These are phyloP conservation scores for Aspergillus mulundensis DNA, from an alignment of 495 filamentous ascomycete genomes.

Conservation along the genomic window DNA sequence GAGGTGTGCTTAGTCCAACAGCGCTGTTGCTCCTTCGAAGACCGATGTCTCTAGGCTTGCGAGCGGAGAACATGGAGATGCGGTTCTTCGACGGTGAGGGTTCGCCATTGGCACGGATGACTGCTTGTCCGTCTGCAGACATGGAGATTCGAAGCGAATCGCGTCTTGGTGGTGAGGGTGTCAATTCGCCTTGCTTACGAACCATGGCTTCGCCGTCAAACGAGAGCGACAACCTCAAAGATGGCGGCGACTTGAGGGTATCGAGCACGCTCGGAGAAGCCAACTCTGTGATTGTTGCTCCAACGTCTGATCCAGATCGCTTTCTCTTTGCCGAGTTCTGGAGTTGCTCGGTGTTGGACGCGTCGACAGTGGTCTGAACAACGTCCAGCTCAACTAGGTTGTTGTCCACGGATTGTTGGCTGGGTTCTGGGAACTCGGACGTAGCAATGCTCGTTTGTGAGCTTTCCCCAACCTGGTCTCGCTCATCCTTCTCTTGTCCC, in stretches of 20 bases:
- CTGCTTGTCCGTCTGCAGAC: constrained; percentile 50
- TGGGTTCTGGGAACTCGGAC: constrained; percentile 27
- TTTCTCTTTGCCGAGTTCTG: constrained; percentile 34
- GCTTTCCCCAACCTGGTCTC: constrained; percentile 23
- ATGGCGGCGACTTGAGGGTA: constrained; percentile 39
- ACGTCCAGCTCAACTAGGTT: constrained; percentile 15
- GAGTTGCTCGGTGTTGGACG: constrained; percentile 16
- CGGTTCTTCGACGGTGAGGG: constrained; percentile 49
- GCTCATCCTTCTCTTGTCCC: constrained; percentile 27
- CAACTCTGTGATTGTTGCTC: constrained; percentile 10
- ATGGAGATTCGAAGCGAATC: constrained; percentile 44
- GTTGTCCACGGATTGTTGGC: constrained; percentile 25
- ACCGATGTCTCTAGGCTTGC: constrained; percentile 47
- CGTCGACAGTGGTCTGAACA: constrained; percentile 15
- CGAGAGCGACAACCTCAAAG: constrained; percentile 61
- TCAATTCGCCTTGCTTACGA: constrained; percentile 56
- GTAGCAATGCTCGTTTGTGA: constrained; percentile 39
- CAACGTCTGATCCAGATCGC: constrained; percentile 33
- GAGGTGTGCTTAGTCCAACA: constrained; percentile 38
- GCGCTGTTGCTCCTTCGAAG: constrained; percentile 62
- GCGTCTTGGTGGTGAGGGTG: constrained; percentile 67
- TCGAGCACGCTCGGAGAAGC: constrained; percentile 19
- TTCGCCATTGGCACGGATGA: constrained; percentile 44
- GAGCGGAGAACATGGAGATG: constrained; percentile 49
- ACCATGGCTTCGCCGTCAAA: constrained; percentile 82